Percentiles rank a stretch among this genome's conserved stretches.
Evolutionary conservation across 805 yeast species (phyloP).

Genomic region (Yamadazyma phyllophila): DNA sequence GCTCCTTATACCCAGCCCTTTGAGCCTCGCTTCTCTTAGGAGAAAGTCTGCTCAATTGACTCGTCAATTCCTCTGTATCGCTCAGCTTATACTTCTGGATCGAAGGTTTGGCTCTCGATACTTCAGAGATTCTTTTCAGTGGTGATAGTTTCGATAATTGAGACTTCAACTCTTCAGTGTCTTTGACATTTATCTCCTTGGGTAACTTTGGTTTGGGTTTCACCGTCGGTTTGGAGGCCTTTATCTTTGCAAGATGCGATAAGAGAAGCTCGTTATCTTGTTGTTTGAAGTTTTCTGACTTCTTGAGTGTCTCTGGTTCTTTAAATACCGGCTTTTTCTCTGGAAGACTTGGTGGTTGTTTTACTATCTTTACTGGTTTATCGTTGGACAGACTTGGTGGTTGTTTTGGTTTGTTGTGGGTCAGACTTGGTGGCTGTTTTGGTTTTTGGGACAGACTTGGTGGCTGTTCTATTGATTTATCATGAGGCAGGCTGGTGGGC

Average conservation of each 20-base stretch:
- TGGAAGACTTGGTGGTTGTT: background rate
- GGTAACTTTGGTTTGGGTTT: conserved; percentile 16
- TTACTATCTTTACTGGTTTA: no score
- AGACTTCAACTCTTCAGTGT: conserved; percentile 1
- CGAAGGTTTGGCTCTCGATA: conserved; percentile 4
- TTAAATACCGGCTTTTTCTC: background rate
- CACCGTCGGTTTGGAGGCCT: conserved; percentile 9
- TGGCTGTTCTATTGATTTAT: no score
- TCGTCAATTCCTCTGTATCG: conserved; percentile 5
- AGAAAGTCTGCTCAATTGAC: conserved; percentile 7
- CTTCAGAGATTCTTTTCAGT: background rate
- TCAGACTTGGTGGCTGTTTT: no score
- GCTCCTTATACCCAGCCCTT: conserved; percentile 1
- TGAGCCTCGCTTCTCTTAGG: background rate
- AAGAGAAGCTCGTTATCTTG: conserved; percentile 23
- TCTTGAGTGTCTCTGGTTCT: background rate
- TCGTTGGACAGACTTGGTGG: no score
- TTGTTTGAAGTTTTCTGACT: conserved; percentile 16
- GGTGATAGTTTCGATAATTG: conserved; percentile 3
- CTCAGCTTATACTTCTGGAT: background rate
- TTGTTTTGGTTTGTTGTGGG: no score
- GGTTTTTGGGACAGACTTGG: no score
- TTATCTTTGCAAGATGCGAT: conserved; percentile 25
- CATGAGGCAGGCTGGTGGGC: no score
- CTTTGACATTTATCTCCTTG: conserved; percentile 12